phyloP scores from a whole-genome alignment of 2,329 filamentous ascomycete species.

The Aureobasidium sp. region DNA sequence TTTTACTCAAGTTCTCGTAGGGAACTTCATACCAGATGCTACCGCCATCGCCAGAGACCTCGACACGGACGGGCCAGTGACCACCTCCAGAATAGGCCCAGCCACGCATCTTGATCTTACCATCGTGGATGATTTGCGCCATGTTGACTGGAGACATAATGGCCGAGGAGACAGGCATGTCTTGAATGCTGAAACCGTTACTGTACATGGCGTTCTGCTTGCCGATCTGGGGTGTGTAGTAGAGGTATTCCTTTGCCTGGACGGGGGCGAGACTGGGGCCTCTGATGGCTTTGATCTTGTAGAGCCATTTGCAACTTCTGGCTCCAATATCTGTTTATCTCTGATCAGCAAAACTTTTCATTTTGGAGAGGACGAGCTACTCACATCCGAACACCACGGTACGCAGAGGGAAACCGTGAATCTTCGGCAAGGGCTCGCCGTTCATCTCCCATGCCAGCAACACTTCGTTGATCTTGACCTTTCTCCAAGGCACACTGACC shows the following conservation, averaged over 20 bases:
- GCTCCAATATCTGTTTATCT: constrained; percentile 51
- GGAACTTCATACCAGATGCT: constrained; percentile 60
- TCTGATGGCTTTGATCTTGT: constrained; percentile 54
- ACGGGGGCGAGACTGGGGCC: constrained; percentile 53
- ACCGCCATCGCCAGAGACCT: constrained; percentile 57
- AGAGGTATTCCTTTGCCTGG: constrained; percentile 59
- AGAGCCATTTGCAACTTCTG: constrained; percentile 57
- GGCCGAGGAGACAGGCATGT: constrained; percentile 62
- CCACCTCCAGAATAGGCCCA: constrained; percentile 41
- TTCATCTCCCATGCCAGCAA: constrained; percentile 69
- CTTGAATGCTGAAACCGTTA: constrained; percentile 61
- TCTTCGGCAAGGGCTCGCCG: constrained; percentile 54
- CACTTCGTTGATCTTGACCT: constrained; percentile 61
- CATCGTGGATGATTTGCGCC: constrained; percentile 55
- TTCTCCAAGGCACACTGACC: constrained; percentile 59
- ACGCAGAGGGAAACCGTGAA: constrained; percentile 60
- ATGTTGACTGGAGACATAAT: constrained; percentile 59
- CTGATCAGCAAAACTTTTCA: constrained; percentile 24
- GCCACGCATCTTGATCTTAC: constrained; percentile 48
- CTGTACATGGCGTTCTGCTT: constrained; percentile 57
- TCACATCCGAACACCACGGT: constrained; percentile 46
- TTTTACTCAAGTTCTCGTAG: constrained; percentile 52
- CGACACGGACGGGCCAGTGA: constrained; percentile 51
- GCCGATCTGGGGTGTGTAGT: constrained; percentile 61
- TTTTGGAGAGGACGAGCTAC: neutral